Evolutionary conservation across 2,329 filamentous ascomycete genomes (phyloP).

Genomic region (Elsinoe fawcettii): DNA sequence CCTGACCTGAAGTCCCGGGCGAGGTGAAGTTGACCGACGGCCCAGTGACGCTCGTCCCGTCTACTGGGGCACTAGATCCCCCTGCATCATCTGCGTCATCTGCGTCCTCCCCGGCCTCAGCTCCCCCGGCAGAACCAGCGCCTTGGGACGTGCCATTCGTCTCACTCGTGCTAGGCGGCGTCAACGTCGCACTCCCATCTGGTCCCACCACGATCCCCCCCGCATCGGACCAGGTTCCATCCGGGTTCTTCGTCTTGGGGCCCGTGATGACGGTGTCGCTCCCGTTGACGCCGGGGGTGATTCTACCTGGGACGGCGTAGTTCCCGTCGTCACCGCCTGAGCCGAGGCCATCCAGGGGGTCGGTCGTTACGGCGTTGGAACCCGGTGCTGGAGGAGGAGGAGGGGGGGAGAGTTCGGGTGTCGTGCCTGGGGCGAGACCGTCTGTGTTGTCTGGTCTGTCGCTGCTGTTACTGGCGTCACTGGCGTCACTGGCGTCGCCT

Average conservation of each 20-base stretch:
- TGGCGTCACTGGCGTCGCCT: background rate
- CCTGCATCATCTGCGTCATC: no score
- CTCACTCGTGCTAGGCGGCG: background rate
- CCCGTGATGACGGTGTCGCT: background rate
- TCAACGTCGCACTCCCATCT: background rate
- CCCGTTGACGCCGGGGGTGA: background rate
- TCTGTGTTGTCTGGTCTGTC: background rate
- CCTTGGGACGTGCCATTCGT: background rate
- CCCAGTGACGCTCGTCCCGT: background rate
- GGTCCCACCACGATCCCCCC: background rate
- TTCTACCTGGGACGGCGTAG: background rate
- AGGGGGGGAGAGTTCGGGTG: background rate
- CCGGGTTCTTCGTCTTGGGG: background rate
- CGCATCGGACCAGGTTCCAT: background rate
- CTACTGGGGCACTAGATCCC: no score
- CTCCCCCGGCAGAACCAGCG: no score
- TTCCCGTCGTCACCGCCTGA: background rate
- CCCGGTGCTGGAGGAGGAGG: background rate
- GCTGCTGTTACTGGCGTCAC: no score
- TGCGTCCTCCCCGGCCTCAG: no score
- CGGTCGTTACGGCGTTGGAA: background rate
- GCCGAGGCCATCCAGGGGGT: background rate
- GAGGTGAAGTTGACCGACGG: background rate
- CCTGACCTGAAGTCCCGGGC: background rate
- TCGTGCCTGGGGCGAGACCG: background rate